Percentiles rank a stretch among this genome's conserved stretches.
Conservation (phyloP, 495 filamentous ascomycete species). For the Aspergillus asperescens region DNA sequence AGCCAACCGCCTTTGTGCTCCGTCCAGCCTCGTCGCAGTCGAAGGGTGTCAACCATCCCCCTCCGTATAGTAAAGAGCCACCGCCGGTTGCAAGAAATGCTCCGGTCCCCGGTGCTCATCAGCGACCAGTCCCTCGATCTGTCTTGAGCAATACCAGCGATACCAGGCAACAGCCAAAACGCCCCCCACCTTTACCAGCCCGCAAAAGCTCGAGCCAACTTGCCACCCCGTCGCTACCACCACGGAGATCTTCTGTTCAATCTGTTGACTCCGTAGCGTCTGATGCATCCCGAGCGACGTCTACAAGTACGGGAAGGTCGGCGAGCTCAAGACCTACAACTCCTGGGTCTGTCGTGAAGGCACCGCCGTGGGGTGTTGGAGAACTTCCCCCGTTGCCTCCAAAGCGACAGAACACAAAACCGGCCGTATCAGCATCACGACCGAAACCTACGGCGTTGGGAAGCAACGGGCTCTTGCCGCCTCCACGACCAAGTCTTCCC, state of each 20-base stretch:
- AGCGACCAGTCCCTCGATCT: slow-evolving; percentile 20
- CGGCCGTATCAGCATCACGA: slow-evolving; percentile 19
- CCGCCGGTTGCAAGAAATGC: neutral
- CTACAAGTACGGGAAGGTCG: slow-evolving; percentile 34
- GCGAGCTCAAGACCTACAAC: slow-evolving; percentile 31
- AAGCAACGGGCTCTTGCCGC: slow-evolving; percentile 19
- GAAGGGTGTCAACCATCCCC: slow-evolving; percentile 37
- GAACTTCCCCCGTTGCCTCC: slow-evolving; percentile 44
- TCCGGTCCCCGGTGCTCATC: slow-evolving; percentile 21
- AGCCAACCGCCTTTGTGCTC: slow-evolving; percentile 24
- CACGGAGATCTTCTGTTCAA: slow-evolving; percentile 37
- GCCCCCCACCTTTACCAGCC: slow-evolving; percentile 50
- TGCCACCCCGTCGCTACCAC: slow-evolving; percentile 35
- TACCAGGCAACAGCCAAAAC: slow-evolving; percentile 33
- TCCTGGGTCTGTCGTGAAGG: slow-evolving; percentile 26
- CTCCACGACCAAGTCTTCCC: slow-evolving; percentile 14
- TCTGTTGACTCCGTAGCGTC: slow-evolving; percentile 37
- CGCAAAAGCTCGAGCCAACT: slow-evolving; percentile 39
- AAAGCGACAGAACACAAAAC: slow-evolving; percentile 25
- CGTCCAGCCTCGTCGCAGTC: slow-evolving; percentile 39
- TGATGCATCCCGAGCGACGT: slow-evolving; percentile 34
- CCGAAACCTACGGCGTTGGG: slow-evolving; percentile 20
- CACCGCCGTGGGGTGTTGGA: slow-evolving; percentile 43
- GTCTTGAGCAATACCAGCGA: slow-evolving; percentile 13
- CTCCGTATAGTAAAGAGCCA: slow-evolving; percentile 25